Base-by-base conservation (phyloP, 176 grass and related monocot species). In the Zea mays region DNA sequence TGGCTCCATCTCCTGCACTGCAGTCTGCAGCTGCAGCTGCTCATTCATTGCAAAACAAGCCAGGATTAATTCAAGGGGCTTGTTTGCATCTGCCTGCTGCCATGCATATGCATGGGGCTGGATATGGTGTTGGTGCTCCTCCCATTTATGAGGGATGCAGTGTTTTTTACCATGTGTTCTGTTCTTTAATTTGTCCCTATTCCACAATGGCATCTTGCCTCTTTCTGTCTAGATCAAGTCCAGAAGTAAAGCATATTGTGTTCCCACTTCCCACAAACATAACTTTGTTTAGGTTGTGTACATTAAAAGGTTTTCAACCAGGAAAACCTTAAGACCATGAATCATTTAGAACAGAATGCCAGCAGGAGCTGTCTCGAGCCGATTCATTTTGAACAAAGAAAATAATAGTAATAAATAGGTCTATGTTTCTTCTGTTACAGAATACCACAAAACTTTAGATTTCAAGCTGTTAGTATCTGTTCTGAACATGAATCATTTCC, bases 1-100 rank as follows among this genome's bases (percentile, higher is more conserved):
- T 74, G 62, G 43, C 69, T 83, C 80, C 80, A 83, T 88, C 75
- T 69, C 69, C 75, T 83, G 85, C 67, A 61, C 74, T 83, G 86
- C 14, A 35, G 2, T 27, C 19, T 68, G 40, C 17, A 58, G 69
- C 71, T 55, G 10, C 59, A 21, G 19, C n/a, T 74, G 45, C 74
- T 62, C 80, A 88, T 83, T 83, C 73, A 83, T 69, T 75, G 52
- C 75, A 54, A 69, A 74, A 68, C 69, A 45, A 74, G 79, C 69
- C 75, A 61, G 40, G 85, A 83, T 79, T 87, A 42, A 72, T 79
- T 87, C 50, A 72, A 52, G 59, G 84, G 76, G 47, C 40, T 87
- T 86, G 66, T 74, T 71, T 76, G 62, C 14, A 70, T 74, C 71
- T 75, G 10, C 59, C 43, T 64, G 3, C 67, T 82, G 51, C 49